These are phyloP conservation scores for Penicillium sp. DNA, from an alignment of 2,329 filamentous ascomycete genomes.

Conservation along the genomic window DNA sequence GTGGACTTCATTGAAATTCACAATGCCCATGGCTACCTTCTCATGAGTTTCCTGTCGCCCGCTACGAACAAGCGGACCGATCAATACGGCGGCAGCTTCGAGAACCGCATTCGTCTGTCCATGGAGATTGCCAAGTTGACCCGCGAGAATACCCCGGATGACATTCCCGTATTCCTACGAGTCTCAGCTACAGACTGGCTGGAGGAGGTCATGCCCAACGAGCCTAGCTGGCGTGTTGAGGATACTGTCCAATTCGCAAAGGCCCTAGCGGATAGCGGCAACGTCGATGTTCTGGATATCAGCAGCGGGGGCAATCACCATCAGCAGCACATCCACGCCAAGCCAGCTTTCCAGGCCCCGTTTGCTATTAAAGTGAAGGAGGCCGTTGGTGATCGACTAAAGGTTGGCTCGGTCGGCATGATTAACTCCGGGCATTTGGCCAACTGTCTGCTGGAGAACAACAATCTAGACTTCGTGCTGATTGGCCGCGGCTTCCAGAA, in stretches of 20 bases:
- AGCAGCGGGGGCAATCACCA: constrained; percentile 68
- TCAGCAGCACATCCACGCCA: constrained; percentile 39
- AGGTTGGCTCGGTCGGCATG: constrained; percentile 68
- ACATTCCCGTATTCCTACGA: constrained; percentile 67
- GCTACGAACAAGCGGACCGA: constrained; percentile 63
- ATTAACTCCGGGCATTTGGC: constrained; percentile 67
- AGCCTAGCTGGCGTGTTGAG: constrained; percentile 62
- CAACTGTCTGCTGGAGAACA: constrained; percentile 52
- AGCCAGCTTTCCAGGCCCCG: constrained; percentile 67
- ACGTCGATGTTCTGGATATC: constrained; percentile 75
- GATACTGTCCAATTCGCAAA: constrained; percentile 60
- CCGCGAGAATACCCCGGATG: constrained; percentile 57
- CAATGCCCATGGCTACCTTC: constrained; percentile 71
- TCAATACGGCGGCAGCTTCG: constrained; percentile 48
- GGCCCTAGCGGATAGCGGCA: constrained; percentile 63
- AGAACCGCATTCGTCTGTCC: constrained; percentile 63
- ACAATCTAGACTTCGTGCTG: constrained; percentile 63
- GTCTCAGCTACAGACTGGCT: constrained; percentile 74
- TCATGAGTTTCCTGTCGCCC: constrained; percentile 65
- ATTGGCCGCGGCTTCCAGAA: constrained; percentile 72
- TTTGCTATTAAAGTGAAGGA: constrained; percentile 68
- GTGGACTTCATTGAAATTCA: constrained; percentile 78
- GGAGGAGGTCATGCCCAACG: constrained; percentile 51
- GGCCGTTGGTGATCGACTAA: constrained; percentile 64
- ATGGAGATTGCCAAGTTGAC: constrained; percentile 62